Base-by-base conservation (phyloP, 495 filamentous ascomycete genomes). In the Endocarpon pusillum region DNA sequence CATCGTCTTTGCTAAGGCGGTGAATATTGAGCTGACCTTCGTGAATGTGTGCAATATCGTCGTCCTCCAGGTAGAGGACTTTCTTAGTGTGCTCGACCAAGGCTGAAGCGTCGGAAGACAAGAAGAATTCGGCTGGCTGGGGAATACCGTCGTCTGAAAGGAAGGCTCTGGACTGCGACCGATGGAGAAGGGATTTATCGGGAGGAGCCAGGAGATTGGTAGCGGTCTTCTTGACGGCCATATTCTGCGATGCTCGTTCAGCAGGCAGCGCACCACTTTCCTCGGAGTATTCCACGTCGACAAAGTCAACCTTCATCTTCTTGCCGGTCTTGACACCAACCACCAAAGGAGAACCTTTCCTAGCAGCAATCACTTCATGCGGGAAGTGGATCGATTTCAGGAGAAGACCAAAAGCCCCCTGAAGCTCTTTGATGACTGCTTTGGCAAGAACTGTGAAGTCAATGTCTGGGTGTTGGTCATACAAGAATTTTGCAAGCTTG, bases 221-320 rank as follows among this genome's bases (percentile, higher is more conserved):
- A 43, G 72, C 73, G 18, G 81, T 76, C 61, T 91, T 93, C 72
- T 93, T 94, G 45, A 94, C 64, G 35, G 89, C 89, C 19, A 85
- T 84, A 55, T 93, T 96, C 57, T 97, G 89, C 31, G 87, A 87
- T 36, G 89, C 89, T 45, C 76, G 74, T 69, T 97, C 89, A 37
- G 89, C 91, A 7, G 89, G 77, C 34, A 97, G 75, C 43, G 82
- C 75, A 35, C 57, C 65, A 44, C 58, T 62, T 29, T 93, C 84
- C 48, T 94, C 85, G 9, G 78, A 77, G 54, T 78, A 94, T 56
- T 97, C 91, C 35, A 97, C 89, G 56, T 97, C 89, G 44, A 97
- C 89, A 49, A 97, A 97, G 59, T 97, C 89, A 38, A 97, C 89
- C 77, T 97, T 97, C 89, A 97, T 96, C 64, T 93, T 92, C 69